These are phyloP conservation scores for Apophysomyces variabilis DNA, from an alignment of 371 early-diverging fungal species.

Conservation along the genomic window DNA sequence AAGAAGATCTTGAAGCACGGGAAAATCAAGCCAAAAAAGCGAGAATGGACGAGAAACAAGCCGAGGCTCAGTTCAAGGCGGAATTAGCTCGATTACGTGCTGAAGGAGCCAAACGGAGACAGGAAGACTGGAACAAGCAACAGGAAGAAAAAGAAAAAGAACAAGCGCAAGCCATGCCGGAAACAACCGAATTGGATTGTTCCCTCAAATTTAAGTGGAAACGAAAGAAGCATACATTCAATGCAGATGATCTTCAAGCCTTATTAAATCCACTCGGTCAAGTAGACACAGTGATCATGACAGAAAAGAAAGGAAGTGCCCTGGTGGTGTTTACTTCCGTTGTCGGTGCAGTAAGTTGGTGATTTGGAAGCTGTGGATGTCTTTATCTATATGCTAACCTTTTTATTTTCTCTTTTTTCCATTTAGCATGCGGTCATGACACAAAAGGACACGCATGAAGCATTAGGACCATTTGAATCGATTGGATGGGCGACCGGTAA, in stretches of 20 bases:
- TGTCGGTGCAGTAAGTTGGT: conserved; percentile 49
- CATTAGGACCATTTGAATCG: conserved; percentile 38
- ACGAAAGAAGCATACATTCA: conserved; percentile 41
- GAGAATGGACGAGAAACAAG: conserved; percentile 40
- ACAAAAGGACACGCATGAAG: conserved; percentile 40
- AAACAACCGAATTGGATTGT: conserved; percentile 45
- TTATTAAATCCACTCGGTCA: conserved; percentile 34
- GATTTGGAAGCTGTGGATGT: too few species aligned
- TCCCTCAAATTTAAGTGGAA: conserved; percentile 55
- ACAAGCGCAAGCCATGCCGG: conserved; percentile 23
- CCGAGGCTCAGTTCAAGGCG: conserved; percentile 46
- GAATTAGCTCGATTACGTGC: conserved; percentile 49
- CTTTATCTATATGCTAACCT: too few species aligned
- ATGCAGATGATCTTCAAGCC: conserved; percentile 29
- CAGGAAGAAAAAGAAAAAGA: neutral
- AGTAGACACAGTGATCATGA: conserved; percentile 42
- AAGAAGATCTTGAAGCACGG: conserved; percentile 48
- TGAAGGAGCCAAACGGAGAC: conserved; percentile 44
- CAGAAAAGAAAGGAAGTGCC: conserved; percentile 45
- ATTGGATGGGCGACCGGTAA: conserved; percentile 50
- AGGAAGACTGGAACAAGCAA: conserved; percentile 41
- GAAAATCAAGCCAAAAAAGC: conserved; percentile 46
- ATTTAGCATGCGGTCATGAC: conserved; percentile 48
- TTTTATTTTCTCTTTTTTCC: neutral
- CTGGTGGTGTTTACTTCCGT: conserved; percentile 49